Evolutionary conservation across 441 rosid species (phyloP), one percentile per base, ranked within the genome.

Genomic region (Adansonia gregorii): DNA sequence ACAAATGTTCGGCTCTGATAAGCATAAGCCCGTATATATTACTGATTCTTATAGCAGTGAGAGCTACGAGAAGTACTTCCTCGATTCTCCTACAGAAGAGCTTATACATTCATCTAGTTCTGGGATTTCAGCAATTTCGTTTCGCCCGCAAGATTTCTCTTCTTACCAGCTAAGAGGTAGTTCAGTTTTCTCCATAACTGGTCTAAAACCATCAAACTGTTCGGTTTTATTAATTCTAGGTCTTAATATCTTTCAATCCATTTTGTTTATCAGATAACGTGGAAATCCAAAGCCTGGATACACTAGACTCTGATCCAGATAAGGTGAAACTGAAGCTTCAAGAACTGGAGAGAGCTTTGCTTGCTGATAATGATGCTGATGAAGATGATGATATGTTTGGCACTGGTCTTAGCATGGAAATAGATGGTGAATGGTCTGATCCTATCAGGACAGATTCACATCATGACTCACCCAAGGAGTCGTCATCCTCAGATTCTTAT

Each of bases 331-430:
- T 90, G 73, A 96, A 93, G 89, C 88, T 96, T 82, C 90, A 85
- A 78, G 99, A 96, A 73, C 89, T 94, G 39, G 99, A 96, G 83
- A 89, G 94, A 87, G 97, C 88, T 3, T 84, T 96, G 39, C 93
- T 96, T 1, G 89, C 80, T 24, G 99, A 95, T 73, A 81, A 74
- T 67, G 90, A 73, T 52, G 83, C 27, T 51, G 78, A 75, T 60
- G 94, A 88, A 15, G 94, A 87, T 59, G 20, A 17, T 31, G 88
- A 85, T 59, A 78, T 85, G 79, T 72, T 80, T 77, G 87, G 82
- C 51, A 61, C 85, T 24, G 85, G 82, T 78, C 87, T 82, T 6
- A 75, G 85, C 77, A 92, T 95, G 98, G 98, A 94, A 78, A 83
- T 94, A 61, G 99, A 93, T 67, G 87, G 77, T 15, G 98, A 90